Base-by-base conservation (phyloP, 257 asterid genomes). In the Ehretia macrophylla region DNA sequence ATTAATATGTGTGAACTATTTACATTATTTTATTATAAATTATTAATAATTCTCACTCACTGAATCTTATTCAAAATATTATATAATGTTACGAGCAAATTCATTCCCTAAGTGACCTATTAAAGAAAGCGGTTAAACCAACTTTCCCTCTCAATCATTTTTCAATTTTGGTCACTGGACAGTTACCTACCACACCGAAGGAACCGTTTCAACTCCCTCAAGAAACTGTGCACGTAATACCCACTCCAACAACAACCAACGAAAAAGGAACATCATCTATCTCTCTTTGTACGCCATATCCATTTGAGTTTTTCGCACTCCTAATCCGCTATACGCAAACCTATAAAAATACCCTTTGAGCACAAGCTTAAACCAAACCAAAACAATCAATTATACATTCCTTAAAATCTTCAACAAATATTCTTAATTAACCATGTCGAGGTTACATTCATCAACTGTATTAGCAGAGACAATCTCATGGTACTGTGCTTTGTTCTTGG, bases 381-480 rank as follows among this genome's bases (percentile, higher is more conserved):
- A 49, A 49, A 9, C 53, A 16, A n/a, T 49, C 22, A 4, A 49
- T 49, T n/a, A 4, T 20, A 14, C 14, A 14, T 16, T 48, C 11
- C 10, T 17, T 8, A 27, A 27, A 27, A 27, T 27, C 35, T 11
- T 17, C 8, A 14, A 45, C 1, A 45, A 14, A 45, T 16, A 5
- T 42, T 42, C 4, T 42, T 10, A 42, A 21, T 20, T 10, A 10
- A 52, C 17, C 32, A 81, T 81, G 90, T 59, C 76, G 10, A 63
- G 75, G 32, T 63, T 67, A 21, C 79, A 75, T 68, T 58, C 76
- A 42, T 56, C 75, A 1, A 68, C 68, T 0, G 65, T 65, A n/a
- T 42, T 77, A 60, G 89, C 81, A 0, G 88, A 83, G 45, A 81
- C 85, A 0, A 67, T 81, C 19, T 81, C 82, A 0, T 83, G 95